Evolutionary conservation across 2,329 filamentous ascomycete genomes (phyloP).

Genomic region (Nigrospora osmanthi): DNA sequence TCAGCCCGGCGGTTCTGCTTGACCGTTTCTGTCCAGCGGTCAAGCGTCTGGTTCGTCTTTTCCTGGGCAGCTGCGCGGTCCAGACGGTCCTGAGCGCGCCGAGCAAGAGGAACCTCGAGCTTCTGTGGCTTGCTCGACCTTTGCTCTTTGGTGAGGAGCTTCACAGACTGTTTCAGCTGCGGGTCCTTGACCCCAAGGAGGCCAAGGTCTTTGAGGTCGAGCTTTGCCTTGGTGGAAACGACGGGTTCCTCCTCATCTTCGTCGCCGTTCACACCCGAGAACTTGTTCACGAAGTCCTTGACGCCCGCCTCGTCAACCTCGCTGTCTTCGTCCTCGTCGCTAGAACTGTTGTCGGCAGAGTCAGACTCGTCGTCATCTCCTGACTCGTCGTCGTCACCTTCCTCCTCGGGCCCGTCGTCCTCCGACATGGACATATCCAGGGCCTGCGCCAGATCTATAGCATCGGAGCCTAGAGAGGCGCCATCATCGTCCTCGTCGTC

Average conservation of each 20-base stretch:
- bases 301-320: constrained; percentile 43
- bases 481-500: constrained; percentile 47
- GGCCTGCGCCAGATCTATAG: constrained; percentile 50
- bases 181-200: constrained; percentile 66
- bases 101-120: constrained; percentile 74
- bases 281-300: constrained; percentile 49
- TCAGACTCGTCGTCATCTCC: constrained; percentile 35
- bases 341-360: constrained; percentile 33
- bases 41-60: constrained; percentile 84
- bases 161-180: constrained; percentile 69
- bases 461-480: constrained; percentile 50
- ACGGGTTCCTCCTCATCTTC: constrained; percentile 41
- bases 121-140: constrained; percentile 56
- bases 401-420: constrained; percentile 39
- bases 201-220: constrained; percentile 68
- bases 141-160: constrained; percentile 60
- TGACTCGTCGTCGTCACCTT: constrained; percentile 36
- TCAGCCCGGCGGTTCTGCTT: constrained; percentile 90
- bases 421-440: constrained; percentile 38
- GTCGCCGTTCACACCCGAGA: constrained; percentile 55
- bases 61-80: constrained; percentile 78
- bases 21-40: constrained; percentile 90
- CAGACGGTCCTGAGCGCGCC: constrained; percentile 77
- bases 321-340: constrained; percentile 34
- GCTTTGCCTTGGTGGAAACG: constrained; percentile 53